Conservation (phyloP, 2,329 filamentous ascomycete species). For the Coniella lustricola region DNA sequence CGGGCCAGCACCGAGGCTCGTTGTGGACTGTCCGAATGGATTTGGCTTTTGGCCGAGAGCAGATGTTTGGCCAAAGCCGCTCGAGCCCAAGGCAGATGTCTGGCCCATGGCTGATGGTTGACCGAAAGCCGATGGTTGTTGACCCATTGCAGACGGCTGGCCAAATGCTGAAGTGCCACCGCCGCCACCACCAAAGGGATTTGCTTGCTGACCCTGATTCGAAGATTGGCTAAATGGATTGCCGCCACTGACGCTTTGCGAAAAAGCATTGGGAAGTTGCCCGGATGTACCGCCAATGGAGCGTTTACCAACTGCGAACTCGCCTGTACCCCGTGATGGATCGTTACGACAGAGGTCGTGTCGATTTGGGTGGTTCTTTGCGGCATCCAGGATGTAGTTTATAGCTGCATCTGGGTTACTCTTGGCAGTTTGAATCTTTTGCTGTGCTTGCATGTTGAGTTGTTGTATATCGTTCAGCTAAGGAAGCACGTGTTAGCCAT, state of each 20-base stretch:
- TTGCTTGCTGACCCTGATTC: constrained; percentile 25
- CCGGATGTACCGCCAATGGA: constrained; percentile 15
- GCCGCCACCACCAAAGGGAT: constrained; percentile 34
- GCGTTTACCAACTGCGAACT: constrained; percentile 36
- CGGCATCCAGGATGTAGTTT: constrained; percentile 58
- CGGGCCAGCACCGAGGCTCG: constrained; percentile 29
- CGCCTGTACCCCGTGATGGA: constrained; percentile 34
- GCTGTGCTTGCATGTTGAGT: constrained; percentile 56
- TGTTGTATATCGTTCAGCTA: constrained; percentile 54
- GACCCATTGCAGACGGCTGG: constrained; percentile 18
- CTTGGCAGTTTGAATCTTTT: constrained; percentile 66
- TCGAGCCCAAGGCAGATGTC: constrained; percentile 21
- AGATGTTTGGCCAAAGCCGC: constrained; percentile 19
- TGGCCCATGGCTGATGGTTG: constrained; percentile 29
- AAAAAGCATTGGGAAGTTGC: constrained; percentile 14
- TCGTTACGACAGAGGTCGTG: constrained; percentile 52
- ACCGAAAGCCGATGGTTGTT: constrained; percentile 26
- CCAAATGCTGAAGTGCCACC: constrained; percentile 28
- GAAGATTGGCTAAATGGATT: constrained; percentile 35
- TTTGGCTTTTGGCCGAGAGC: constrained; percentile 26
- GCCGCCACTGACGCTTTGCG: constrained; percentile 28
- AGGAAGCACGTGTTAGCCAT: no score
- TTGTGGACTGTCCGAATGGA: constrained; percentile 25
- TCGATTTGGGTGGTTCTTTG: constrained; percentile 69
- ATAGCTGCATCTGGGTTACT: constrained; percentile 66